These are phyloP conservation scores for Pistacia integerrima DNA, from an alignment of 345 rosid species.

Conservation along the genomic window DNA sequence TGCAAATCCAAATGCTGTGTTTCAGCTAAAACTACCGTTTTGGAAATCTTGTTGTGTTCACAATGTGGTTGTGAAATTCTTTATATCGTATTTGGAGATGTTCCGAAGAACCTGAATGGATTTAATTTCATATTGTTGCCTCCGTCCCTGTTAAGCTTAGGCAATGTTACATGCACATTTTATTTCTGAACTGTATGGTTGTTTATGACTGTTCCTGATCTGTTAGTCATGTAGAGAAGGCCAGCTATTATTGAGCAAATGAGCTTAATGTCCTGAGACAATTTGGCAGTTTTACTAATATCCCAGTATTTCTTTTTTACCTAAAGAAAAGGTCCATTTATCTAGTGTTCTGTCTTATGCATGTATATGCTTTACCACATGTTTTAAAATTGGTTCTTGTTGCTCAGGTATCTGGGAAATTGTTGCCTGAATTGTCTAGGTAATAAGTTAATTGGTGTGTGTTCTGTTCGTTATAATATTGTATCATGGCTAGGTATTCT, in stretches of 20 bases:
- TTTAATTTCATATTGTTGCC: not conserved
- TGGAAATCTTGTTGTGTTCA: not conserved
- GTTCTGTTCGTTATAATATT: not conserved
- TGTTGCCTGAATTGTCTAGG: not conserved
- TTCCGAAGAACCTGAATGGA: not conserved
- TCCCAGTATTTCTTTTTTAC: not conserved
- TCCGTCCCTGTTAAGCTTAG: not conserved
- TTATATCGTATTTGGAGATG: not conserved
- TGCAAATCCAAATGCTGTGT: not conserved
- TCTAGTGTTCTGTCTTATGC: not conserved
- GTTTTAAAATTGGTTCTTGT: not conserved
- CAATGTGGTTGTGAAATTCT: not conserved
- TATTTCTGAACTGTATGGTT: not conserved
- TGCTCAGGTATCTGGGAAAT: not conserved
- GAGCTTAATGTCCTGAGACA: not conserved
- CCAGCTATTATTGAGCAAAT: not conserved
- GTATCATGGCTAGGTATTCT: not conserved
- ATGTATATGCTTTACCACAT: not conserved
- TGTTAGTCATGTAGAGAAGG: not conserved
- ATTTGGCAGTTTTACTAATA: not conserved
- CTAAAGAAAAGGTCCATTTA: not conserved
- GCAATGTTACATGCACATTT: not conserved
- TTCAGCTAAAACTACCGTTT: not conserved
- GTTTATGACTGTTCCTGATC: not conserved
- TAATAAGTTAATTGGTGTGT: not conserved